Base-by-base conservation (phyloP, 2,329 filamentous ascomycete genomes). In the Monilinia laxa region DNA sequence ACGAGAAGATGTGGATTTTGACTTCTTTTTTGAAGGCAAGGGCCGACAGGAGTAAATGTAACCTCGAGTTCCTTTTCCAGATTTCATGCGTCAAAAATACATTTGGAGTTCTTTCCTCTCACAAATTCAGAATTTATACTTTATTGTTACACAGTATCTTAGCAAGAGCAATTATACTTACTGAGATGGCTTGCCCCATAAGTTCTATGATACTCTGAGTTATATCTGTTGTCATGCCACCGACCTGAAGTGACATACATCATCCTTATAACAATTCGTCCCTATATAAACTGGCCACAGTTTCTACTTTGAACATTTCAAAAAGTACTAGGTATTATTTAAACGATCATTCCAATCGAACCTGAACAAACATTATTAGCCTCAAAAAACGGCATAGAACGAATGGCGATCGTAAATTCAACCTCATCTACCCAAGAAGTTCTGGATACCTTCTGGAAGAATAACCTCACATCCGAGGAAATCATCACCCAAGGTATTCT, bases 361-460 rank as follows among this genome's bases (percentile, higher is more conserved):
- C 58, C 58, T 51, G 38, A 51, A 7, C 45, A 40, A 20, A 60
- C 14, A 40, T 38, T 18, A 38, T 25, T 23, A 20, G 3, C 14
- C 58, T 60, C 12, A 1, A 16, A 25, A 23, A 38, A 35, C 23
- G 20, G 40, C 3, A 16, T 4, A n/a, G n/a, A 51, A 60, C 38
- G 5, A 0, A 60, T 60, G 58, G 47, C 47, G 20, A 3, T 35
- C 23, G 16, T 28, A 38, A 53, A 23, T 35, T 45, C 60, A 58
- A 54, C n/a, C 20, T 52, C 45, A 18, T 35, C 52, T 11, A 40
- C 47, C 23, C 62, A 65, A 25, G 31, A 59, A 47, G 16, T 12
- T 18, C 63, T 65, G 18, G 25, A 67, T 40, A 11, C 20, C 11
- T 67, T 67, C 28, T 67, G 66, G 66, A 51, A 51, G 2, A 49